A percentile compares a stretch with the other conserved stretches of the same genome.
These are phyloP conservation scores for Backusella psychrophila DNA, from an alignment of 192 early-diverging fungal species.

Conservation along the genomic window DNA sequence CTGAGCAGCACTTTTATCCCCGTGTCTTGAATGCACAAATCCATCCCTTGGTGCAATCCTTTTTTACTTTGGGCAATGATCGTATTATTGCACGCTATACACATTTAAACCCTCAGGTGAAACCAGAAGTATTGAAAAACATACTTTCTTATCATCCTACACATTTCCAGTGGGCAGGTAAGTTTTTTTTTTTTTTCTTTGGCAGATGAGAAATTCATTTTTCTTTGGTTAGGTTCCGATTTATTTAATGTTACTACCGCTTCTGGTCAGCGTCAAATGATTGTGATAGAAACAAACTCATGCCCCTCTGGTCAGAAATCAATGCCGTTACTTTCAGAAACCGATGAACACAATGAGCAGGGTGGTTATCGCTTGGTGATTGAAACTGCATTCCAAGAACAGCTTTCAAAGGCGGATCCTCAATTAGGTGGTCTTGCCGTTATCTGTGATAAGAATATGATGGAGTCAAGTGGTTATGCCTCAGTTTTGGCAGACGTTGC, in stretches of 20 bases:
- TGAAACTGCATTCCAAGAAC: conserved; percentile 74
- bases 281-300: conserved; percentile 89
- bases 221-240: conserved; percentile 62
- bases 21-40: conserved; percentile 86
- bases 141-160: conserved; percentile 67
- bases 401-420: conserved; percentile 59
- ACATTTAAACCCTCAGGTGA: conserved; percentile 83
- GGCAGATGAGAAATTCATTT: background rate
- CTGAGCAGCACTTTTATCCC: conserved; percentile 85
- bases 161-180: conserved; percentile 84
- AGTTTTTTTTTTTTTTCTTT: conserved; percentile 19
- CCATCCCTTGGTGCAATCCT: conserved; percentile 81
- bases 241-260: conserved; percentile 86
- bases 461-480: conserved; percentile 86
- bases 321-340: conserved; percentile 80
- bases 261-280: conserved; percentile 85
- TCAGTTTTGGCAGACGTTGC: conserved; percentile 74
- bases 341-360: conserved; percentile 69
- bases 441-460: conserved; percentile 84
- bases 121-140: conserved; percentile 56
- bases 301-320: conserved; percentile 91
- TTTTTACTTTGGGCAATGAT: conserved; percentile 85
- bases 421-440: conserved; percentile 77
- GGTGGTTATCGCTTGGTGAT: conserved; percentile 81
- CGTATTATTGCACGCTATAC: conserved; percentile 85